These are phyloP conservation scores for Arthrobotrys sinensis DNA, from an alignment of 2,329 filamentous ascomycete genomes.

Conservation along the genomic window DNA sequence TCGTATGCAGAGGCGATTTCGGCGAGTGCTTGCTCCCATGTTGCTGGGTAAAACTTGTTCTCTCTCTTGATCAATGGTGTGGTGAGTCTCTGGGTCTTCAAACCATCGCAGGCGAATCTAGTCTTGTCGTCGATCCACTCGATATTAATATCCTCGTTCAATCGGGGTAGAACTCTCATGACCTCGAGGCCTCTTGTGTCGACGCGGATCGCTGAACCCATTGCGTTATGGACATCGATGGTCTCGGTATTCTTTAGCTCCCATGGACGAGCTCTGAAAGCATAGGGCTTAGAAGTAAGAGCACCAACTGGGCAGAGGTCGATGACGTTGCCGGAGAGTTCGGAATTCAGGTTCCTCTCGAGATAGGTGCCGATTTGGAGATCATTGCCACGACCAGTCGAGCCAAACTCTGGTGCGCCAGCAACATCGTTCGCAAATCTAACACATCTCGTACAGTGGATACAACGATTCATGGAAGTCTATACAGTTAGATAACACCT, in stretches of 20 bases:
- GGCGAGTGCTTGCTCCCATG: conserved; percentile 94
- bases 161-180: conserved; percentile 90
- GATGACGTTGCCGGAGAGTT: conserved; percentile 97
- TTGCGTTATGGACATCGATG: conserved; percentile 90
- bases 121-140: conserved; percentile 99
- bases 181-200: conserved; percentile 95
- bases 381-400: conserved; percentile 94
- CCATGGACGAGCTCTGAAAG: conserved; percentile 96
- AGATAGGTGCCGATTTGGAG: conserved; percentile 98
- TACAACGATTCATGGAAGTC: conserved; percentile 99
- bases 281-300: conserved; percentile 96
- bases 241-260: conserved; percentile 97
- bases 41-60: conserved; percentile 90
- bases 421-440: conserved; percentile 98
- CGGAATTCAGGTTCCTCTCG: conserved; percentile 91
- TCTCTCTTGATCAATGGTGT: conserved; percentile 90
- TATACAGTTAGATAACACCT: conserved; percentile 10
- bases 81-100: conserved; percentile 95
- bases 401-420: conserved; percentile 94
- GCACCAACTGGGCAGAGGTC: conserved; percentile 98
- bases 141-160: conserved; percentile 98
- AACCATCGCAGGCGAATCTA: conserved; percentile 93
- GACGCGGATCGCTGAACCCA: conserved; percentile 94
- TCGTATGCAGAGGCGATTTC: conserved; percentile 87
- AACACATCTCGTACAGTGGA: conserved; percentile 97